phyloP scores from a whole-genome alignment of 164 flowering plant species.

The Annona cherimola region DNA sequence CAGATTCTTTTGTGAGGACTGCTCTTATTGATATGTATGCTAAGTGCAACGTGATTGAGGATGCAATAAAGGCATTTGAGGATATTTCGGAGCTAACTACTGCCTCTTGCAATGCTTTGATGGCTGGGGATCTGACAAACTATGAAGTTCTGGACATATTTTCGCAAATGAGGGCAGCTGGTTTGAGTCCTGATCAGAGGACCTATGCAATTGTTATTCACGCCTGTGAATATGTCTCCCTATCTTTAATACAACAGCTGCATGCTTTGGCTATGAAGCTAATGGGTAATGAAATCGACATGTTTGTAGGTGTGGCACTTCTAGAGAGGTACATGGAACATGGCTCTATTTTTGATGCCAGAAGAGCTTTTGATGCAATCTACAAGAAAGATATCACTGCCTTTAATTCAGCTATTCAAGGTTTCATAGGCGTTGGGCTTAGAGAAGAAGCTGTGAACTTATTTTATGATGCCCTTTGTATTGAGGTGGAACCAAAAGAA shows the following conservation, averaged over 20 bases:
- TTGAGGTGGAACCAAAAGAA: constrained; percentile 19
- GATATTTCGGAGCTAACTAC: constrained; percentile 15
- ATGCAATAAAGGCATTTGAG: constrained; percentile 17
- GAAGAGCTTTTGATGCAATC: constrained; percentile 14
- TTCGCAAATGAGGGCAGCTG: constrained; percentile 15
- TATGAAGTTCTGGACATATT: constrained; percentile 13
- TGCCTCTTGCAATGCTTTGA: constrained; percentile 26
- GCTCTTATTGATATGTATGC: constrained; percentile 22
- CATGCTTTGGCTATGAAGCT: constrained; percentile 19
- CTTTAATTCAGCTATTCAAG: constrained; percentile 26
- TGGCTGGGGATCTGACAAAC: constrained; percentile 18
- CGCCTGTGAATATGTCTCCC: constrained; percentile 13
- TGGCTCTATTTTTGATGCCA: constrained; percentile 14
- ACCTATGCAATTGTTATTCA: constrained; percentile 23
- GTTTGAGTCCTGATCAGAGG: constrained; percentile 21
- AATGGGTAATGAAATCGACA: constrained; percentile 14
- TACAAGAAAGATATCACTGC: constrained; percentile 18
- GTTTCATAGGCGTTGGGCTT: constrained; percentile 11
- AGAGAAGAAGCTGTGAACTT: constrained; percentile 13
- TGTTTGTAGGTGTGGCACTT: constrained; percentile 24
- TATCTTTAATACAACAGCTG: constrained; percentile 15
- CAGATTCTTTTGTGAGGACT: constrained; percentile 26
- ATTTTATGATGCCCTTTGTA: constrained; percentile 18
- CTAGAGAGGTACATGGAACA: constrained; percentile 16
- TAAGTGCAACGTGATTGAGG: constrained; percentile 11